Percentiles rank a stretch among this genome's conserved stretches.
These are phyloP conservation scores for Pichia sp. DNA, from an alignment of 1,139 yeast species.

Conservation along the genomic window DNA sequence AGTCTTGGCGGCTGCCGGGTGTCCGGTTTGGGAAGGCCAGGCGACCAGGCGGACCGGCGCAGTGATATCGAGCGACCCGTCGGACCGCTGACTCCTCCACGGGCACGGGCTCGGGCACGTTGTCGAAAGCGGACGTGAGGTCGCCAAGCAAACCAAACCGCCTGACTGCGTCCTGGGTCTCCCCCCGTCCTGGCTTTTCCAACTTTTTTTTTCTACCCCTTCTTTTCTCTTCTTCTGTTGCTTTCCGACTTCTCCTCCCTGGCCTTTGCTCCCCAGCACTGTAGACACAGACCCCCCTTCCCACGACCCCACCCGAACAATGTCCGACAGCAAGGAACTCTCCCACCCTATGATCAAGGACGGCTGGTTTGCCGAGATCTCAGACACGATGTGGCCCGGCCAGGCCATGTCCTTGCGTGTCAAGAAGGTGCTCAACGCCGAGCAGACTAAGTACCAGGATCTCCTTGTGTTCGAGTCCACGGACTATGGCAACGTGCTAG, in stretches of 20 bases:
- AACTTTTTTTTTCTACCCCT: neutral
- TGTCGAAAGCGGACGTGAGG: neutral
- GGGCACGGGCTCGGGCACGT: neutral
- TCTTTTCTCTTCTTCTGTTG: no score
- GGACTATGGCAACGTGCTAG: slow-evolving; percentile 78
- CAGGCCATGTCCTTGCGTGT: slow-evolving; percentile 88
- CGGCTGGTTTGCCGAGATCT: slow-evolving; percentile 26
- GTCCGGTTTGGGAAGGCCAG: neutral
- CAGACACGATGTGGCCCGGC: slow-evolving; percentile 53
- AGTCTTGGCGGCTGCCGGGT: neutral
- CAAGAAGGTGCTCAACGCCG: slow-evolving; percentile 68
- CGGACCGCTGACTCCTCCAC: no score
- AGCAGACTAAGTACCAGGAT: slow-evolving; percentile 76
- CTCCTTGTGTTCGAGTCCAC: slow-evolving; percentile 71
- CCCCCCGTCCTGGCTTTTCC: neutral
- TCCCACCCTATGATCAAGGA: slow-evolving; percentile 23
- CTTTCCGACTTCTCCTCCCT: neutral
- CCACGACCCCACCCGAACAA: neutral
- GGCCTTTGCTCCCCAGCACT: neutral
- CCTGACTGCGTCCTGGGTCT: neutral
- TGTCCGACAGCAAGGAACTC: slow-evolving; percentile 7
- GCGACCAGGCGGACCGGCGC: neutral
- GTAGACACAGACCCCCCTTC: neutral
- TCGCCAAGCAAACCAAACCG: no score
- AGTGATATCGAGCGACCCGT: no score